Evolutionary conservation across 371 early-diverging fungal species (phyloP), one percentile per base, ranked within the genome.

Genomic region (Homolaphlyctis polyrhiza): DNA sequence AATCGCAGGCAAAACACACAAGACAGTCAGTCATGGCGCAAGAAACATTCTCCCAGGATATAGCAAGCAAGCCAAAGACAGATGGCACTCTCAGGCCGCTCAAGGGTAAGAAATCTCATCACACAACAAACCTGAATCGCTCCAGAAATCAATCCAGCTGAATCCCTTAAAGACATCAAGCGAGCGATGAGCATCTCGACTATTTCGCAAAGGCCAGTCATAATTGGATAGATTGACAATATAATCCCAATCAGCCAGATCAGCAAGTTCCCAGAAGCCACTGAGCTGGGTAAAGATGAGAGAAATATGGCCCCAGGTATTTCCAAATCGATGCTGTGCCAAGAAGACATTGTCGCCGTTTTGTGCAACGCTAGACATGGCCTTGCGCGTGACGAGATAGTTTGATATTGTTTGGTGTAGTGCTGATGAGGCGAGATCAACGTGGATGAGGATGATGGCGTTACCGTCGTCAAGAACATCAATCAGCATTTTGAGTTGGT

Each of bases 171-270:
- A 57, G 62, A 49, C 39, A 1, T 35, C 54, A 47, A 79, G 58
- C 1, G 69, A 23, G 27, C 64, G 39, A 35, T 66, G 61, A 48
- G 76, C 76, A 34, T 71, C 73, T 14, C 36, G 25, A 43, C 62
- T 70, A 13, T 60, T 67, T n/a, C 72, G 52, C 57, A 79, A 51
- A 3, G 80, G 80, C 60, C 68, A 76, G 63, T 79, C 75, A 43
- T 63, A 49, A 21, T 67, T 70, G 32, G 64, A 64, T 21, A 79
- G 50, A 59, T 76, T 79, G 61, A 79, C 74, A 23, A 76, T 62
- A 66, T 66, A 67, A 23, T 79, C 80, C 75, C 75, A 76, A 28
- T 76, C 72, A 2, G 75, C 80, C 52, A 76, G 21, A 35, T 75
- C 77, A 54, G 58, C 39, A 25, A 79, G 64, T 65, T 74, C 76